Conservation (phyloP, 1,284 basidiomycete genomes). For the Trichosporon sp. region DNA sequence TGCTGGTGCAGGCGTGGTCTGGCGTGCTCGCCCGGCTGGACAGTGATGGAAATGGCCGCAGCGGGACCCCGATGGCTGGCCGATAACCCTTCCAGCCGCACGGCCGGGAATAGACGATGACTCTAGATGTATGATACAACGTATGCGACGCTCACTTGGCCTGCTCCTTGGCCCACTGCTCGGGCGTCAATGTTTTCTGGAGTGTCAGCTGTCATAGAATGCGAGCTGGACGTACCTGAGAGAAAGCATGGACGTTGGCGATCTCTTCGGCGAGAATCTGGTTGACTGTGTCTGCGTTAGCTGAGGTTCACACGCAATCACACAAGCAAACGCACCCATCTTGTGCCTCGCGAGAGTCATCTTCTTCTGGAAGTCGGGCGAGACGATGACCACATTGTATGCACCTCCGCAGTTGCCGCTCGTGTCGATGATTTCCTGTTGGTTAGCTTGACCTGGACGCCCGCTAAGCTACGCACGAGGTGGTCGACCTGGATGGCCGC, state of each 20-base stretch:
- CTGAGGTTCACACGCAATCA: not conserved
- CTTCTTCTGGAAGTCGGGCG: constrained; percentile 46
- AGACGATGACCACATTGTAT: constrained; percentile 45
- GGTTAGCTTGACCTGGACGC: constrained; percentile 2
- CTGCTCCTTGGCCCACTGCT: constrained; percentile 44
- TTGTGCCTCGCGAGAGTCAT: constrained; percentile 47
- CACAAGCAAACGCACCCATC: constrained; percentile 34
- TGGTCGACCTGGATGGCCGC: constrained; percentile 15
- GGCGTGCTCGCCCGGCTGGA: not conserved
- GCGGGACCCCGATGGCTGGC: no score
- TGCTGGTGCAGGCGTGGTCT: not conserved
- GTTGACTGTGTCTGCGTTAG: constrained; percentile 36
- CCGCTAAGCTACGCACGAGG: not conserved
- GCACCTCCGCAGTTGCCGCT: constrained; percentile 50
- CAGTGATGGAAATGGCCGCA: no score
- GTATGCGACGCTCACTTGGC: not conserved
- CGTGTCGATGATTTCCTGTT: constrained; percentile 29
- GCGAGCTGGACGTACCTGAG: constrained; percentile 33
- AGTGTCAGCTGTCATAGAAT: not conserved
- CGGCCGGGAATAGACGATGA: no score
- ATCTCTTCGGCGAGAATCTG: constrained; percentile 46
- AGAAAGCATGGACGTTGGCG: constrained; percentile 45
- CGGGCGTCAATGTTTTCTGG: constrained; percentile 46
- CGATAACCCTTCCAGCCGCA: no score
- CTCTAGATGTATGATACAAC: not conserved